Conservation (phyloP, 2,329 filamentous ascomycete genomes). For the Claviceps spartinae region DNA sequence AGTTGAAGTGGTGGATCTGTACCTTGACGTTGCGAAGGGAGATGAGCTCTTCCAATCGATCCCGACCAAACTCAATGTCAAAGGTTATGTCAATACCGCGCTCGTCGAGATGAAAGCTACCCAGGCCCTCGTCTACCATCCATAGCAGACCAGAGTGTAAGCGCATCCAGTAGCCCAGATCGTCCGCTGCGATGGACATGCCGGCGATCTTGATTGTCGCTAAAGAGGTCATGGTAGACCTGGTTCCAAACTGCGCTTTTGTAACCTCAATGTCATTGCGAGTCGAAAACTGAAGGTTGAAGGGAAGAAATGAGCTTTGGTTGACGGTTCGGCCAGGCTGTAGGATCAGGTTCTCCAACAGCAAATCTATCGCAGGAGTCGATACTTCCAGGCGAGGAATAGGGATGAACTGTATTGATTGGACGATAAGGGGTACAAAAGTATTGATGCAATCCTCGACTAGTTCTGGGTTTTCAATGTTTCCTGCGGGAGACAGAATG, state of each 20-base stretch:
- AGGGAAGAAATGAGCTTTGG: constrained; percentile 77
- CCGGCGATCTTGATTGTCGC: constrained; percentile 71
- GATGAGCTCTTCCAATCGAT: constrained; percentile 68
- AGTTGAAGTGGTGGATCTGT: constrained; percentile 75
- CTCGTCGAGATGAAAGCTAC: constrained; percentile 73
- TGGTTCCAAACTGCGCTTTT: constrained; percentile 54
- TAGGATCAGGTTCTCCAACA: constrained; percentile 82
- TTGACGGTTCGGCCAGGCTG: constrained; percentile 80
- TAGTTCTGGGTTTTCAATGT: constrained; percentile 55
- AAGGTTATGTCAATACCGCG: constrained; percentile 76
- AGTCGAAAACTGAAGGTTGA: constrained; percentile 66
- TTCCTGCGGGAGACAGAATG: constrained; percentile 53
- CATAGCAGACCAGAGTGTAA: constrained; percentile 63
- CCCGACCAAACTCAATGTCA: constrained; percentile 70
- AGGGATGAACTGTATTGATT: constrained; percentile 72
- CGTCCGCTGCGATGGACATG: constrained; percentile 69
- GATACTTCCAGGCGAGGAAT: constrained; percentile 84
- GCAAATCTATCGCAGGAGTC: constrained; percentile 67
- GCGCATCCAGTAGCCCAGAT: constrained; percentile 81
- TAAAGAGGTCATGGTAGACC: constrained; percentile 51
- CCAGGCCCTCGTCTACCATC: constrained; percentile 71
- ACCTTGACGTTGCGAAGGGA: constrained; percentile 64
- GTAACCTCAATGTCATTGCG: constrained; percentile 78
- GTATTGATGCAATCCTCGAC: constrained; percentile 64
- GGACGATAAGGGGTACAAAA: constrained; percentile 65